Percentiles rank a stretch among this genome's conserved stretches.
phyloP scores from a whole-genome alignment of 2,329 filamentous ascomycete species.

The Emergomyces orientalis region DNA sequence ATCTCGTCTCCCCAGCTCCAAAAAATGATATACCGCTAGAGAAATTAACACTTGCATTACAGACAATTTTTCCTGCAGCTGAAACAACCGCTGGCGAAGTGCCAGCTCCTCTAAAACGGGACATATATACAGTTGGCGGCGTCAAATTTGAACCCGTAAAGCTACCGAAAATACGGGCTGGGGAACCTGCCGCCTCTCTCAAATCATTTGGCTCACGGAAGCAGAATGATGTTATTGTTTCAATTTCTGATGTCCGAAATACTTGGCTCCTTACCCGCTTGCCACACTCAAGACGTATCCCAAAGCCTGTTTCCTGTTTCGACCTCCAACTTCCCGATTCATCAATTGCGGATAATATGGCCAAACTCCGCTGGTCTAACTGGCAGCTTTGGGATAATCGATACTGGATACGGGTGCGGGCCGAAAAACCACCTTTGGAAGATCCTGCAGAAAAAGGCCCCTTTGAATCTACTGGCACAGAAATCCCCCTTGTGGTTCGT shows the following conservation, averaged over 20 bases:
- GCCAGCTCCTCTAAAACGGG: slow-evolving; percentile 22
- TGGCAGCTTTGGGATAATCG: slow-evolving; percentile 47
- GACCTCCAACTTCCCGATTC: slow-evolving; percentile 17
- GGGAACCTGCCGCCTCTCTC: background rate
- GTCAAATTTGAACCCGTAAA: slow-evolving; percentile 38
- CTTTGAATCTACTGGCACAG: background rate
- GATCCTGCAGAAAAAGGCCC: background rate
- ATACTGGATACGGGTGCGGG: slow-evolving; percentile 45
- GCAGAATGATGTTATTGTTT: background rate
- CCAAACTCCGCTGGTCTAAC: slow-evolving; percentile 21
- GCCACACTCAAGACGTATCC: slow-evolving; percentile 26
- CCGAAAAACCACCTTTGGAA: slow-evolving; percentile 15
- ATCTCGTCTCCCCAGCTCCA: slow-evolving; percentile 40
- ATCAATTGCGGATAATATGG: background rate
- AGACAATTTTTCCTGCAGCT: slow-evolving; percentile 3
- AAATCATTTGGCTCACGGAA: slow-evolving; percentile 4
- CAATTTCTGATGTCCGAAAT: slow-evolving; percentile 13
- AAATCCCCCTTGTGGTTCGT: slow-evolving; percentile 31
- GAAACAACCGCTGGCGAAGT: background rate
- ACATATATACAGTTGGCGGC: slow-evolving; percentile 43
- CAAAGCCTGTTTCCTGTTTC: slow-evolving; percentile 15
- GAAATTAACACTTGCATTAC: slow-evolving; percentile 19
- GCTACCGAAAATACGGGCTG: background rate
- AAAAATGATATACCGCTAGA: slow-evolving; percentile 35
- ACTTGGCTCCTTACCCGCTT: slow-evolving; percentile 33